Evolutionary conservation across 192 early-diverging fungal species (phyloP), one percentile per base, ranked within the genome.

Genomic region (Gonapodya prolifera): DNA sequence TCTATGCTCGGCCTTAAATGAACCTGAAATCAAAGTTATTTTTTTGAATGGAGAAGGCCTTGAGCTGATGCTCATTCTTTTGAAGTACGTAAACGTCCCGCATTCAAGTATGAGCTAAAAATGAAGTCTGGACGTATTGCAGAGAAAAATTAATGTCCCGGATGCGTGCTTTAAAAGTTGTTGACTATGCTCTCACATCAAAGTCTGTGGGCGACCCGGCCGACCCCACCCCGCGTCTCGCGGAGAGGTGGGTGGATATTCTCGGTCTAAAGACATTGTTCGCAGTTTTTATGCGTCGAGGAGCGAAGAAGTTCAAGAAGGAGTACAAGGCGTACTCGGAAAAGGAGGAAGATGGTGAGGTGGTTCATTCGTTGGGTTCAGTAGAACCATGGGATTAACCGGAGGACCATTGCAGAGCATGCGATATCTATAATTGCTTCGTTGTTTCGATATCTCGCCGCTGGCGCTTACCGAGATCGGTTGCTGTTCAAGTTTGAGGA

Each of bases 41-140:
- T 97, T 99, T 81, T 78, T 94, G 8, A 87, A 94, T 34, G 87
- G 82, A 0, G 96, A 99, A 79, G 97, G 97, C 16, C 83, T 96
- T 29, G 96, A 97, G 79, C 79, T 98, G 70, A 91, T 99, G 93
- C 82, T 95, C 28, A 84, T 97, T 34, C 87, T 97, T 87, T 85
- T 96, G 79, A 94, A 93, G 91, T 89, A 83, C 35, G 81, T 81
- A 13, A 13, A 30, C 32, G 70, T 69, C 36, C n/a, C 0, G 36
- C 34, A 30, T 2, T n/a, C 29, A 30, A 32, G 36, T 1, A 32
- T 1, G 36, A 75, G 29, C 1, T 0, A 32, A 30, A 32, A 35
- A 30, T 75, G 36, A 75, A 1, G 1, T 30, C 1, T 23, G 78
- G 28, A 1, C 35, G 35, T 30, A 70, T 34, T 76, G 13, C 75